Evolutionary conservation across 345 rosid genomes (phyloP).

Genomic region (Leavenworthia alabamica): DNA sequence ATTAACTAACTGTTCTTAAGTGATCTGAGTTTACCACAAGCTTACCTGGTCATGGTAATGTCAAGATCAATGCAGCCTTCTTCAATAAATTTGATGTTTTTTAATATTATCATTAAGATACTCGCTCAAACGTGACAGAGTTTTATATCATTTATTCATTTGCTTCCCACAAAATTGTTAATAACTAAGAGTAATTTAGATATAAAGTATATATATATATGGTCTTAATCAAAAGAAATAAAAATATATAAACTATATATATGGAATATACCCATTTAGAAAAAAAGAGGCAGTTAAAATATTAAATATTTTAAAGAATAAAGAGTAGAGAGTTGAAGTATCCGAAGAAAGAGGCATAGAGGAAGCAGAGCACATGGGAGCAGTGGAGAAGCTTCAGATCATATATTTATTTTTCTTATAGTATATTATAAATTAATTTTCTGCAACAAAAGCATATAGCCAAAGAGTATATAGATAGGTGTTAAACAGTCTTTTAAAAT

Average conservation of each 20-base stretch:
- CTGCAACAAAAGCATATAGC: slow-evolving; percentile 33
- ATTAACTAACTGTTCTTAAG: slow-evolving; percentile 77
- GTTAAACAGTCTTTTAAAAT: slow-evolving; percentile 17
- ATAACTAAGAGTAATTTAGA: too few relatives aligned
- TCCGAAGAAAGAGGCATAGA: slow-evolving; percentile 31
- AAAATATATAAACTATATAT: too few relatives aligned
- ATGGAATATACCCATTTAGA: too few relatives aligned
- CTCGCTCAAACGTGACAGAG: too few relatives aligned
- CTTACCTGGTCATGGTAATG: slow-evolving; percentile 50
- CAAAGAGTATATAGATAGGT: slow-evolving; percentile 29
- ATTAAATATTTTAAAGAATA: neutral
- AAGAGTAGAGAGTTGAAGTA: slow-evolving; percentile 26
- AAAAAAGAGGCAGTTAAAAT: too few relatives aligned
- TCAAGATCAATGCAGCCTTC: slow-evolving; percentile 65
- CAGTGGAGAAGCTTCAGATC: slow-evolving; percentile 65
- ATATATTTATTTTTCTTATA: slow-evolving; percentile 21
- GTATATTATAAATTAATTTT: slow-evolving; percentile 15
- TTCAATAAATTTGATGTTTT: slow-evolving; percentile 83
- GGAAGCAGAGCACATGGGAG: slow-evolving; percentile 70
- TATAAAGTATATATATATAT: too few relatives aligned
- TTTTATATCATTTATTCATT: too few relatives aligned
- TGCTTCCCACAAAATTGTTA: too few relatives aligned
- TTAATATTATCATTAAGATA: too few relatives aligned
- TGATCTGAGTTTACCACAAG: slow-evolving; percentile 72
- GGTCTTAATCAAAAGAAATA: too few relatives aligned